Percentiles rank a stretch among this genome's conserved stretches.
Evolutionary conservation across 1,284 basidiomycete genomes (phyloP).

Genomic region (Leccinum colubrinum): DNA sequence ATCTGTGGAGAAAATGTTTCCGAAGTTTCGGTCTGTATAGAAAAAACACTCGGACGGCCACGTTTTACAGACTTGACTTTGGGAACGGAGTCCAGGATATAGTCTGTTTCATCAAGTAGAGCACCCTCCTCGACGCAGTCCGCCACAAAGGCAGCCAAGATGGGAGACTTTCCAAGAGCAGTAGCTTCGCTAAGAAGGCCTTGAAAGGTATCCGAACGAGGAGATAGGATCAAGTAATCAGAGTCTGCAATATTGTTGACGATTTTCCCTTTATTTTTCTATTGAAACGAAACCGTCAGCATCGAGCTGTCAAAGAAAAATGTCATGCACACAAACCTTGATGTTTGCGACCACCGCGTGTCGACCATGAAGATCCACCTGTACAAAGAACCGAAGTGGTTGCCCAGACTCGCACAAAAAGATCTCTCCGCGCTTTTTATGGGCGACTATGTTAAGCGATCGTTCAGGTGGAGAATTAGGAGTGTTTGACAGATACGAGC

Average conservation of each 20-base stretch:
- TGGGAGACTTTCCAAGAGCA: constrained; percentile 37
- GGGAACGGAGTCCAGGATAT: constrained; percentile 22
- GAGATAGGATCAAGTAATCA: constrained; percentile 55
- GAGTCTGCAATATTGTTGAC: constrained; percentile 49
- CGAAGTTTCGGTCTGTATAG: constrained; percentile 12
- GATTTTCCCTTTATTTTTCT: constrained; percentile 66
- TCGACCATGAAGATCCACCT: constrained; percentile 52
- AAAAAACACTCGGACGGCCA: constrained; percentile 20
- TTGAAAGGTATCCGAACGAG: constrained; percentile 47
- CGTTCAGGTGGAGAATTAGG: constrained; percentile 15
- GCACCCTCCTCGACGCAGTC: constrained; percentile 48
- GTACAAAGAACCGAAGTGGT: constrained; percentile 52
- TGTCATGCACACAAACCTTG: constrained; percentile 43
- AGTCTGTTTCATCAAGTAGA: constrained; percentile 46
- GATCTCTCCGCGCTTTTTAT: constrained; percentile 25
- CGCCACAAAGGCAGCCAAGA: constrained; percentile 52
- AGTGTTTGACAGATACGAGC: constrained; percentile 10
- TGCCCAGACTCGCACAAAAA: constrained; percentile 33
- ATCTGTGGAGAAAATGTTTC: neutral
- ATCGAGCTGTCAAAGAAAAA: neutral
- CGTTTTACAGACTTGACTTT: constrained; percentile 20
- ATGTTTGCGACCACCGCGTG: constrained; percentile 46
- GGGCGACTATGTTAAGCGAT: constrained; percentile 15
- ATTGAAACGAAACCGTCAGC: constrained; percentile 4
- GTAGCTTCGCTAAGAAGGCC: constrained; percentile 41